These are phyloP conservation scores for Boletales sp. DNA, from an alignment of 768 basidiomycete genomes.

Conservation along the genomic window DNA sequence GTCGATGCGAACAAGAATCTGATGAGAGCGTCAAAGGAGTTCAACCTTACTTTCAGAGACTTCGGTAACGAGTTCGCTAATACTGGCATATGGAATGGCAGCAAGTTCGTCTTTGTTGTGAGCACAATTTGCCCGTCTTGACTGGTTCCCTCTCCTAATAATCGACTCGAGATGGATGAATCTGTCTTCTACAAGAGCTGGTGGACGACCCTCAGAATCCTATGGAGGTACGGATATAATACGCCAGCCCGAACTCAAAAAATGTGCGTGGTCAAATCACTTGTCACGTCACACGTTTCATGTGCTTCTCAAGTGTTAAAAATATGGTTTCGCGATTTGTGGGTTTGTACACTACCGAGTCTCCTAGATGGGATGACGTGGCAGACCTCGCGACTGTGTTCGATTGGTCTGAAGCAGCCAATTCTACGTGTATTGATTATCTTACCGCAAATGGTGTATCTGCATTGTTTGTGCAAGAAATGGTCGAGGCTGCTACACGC, in stretches of 20 bases:
- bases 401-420: slow-evolving; percentile 47
- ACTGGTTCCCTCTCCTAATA: neutral
- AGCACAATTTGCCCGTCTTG: slow-evolving; percentile 18
- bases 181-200: slow-evolving; percentile 40
- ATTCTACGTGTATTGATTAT: slow-evolving; percentile 55
- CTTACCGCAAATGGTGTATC: slow-evolving; percentile 53
- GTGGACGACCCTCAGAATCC: slow-evolving; percentile 70
- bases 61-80: slow-evolving; percentile 46
- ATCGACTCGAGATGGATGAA: slow-evolving; percentile 37
- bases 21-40: slow-evolving; percentile 74
- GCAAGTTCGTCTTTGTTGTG: slow-evolving; percentile 63
- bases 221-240: slow-evolving; percentile 74
- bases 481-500: slow-evolving; percentile 76
- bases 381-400: slow-evolving; percentile 50
- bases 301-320: slow-evolving; percentile 44
- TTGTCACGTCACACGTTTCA: neutral
- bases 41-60: slow-evolving; percentile 58
- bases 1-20: slow-evolving; percentile 70
- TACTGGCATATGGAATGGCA: slow-evolving; percentile 83
- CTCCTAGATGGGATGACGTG: slow-evolving; percentile 64
- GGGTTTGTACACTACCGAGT: slow-evolving; percentile 49
- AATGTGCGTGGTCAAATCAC: slow-evolving; percentile 38
- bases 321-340: slow-evolving; percentile 50
- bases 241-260: slow-evolving; percentile 55
- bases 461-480: slow-evolving; percentile 59